Evolutionary conservation across 2,329 filamentous ascomycete genomes (phyloP).

Genomic region (Neoascochyta sp.): DNA sequence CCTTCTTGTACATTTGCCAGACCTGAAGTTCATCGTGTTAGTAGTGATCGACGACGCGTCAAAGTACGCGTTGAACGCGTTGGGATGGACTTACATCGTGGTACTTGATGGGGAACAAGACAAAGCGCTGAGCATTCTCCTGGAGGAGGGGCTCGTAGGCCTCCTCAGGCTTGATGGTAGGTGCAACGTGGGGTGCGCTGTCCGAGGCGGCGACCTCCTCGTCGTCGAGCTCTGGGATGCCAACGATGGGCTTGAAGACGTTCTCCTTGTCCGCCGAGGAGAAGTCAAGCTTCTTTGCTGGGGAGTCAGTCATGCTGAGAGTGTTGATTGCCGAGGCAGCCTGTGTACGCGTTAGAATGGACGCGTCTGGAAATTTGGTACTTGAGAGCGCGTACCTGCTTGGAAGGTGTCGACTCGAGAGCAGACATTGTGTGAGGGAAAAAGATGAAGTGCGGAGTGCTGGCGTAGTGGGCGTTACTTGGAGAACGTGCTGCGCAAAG

Average conservation of each 20-base stretch:
- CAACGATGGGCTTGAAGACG: constrained; percentile 56
- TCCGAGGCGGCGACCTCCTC: constrained; percentile 30
- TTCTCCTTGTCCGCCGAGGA: constrained; percentile 76
- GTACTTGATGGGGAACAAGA: constrained; percentile 98
- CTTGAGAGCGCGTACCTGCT: constrained; percentile 57
- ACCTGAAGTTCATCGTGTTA: constrained; percentile 59
- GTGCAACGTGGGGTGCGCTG: constrained; percentile 52
- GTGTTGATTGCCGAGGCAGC: constrained; percentile 80
- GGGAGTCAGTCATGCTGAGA: constrained; percentile 84
- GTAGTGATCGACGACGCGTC: constrained; percentile 57
- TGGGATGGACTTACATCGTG: constrained; percentile 74
- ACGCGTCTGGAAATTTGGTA: constrained; percentile 29
- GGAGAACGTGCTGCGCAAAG: constrained; percentile 15
- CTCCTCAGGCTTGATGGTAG: constrained; percentile 61
- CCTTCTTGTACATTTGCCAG: constrained; percentile 99
- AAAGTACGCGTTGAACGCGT: constrained; percentile 41
- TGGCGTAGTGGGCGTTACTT: constrained; percentile 10
- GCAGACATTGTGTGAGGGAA: constrained; percentile 64
- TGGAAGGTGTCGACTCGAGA: constrained; percentile 66
- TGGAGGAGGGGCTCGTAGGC: constrained; percentile 84
- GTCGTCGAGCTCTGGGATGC: constrained; percentile 45
- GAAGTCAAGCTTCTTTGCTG: constrained; percentile 86
- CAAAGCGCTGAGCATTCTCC: constrained; percentile 94
- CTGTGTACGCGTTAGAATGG: constrained; percentile 52
- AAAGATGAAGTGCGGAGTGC: constrained; percentile 9